Base-by-base conservation (phyloP, 805 yeast genomes). In the Saturnispora besseyi region DNA sequence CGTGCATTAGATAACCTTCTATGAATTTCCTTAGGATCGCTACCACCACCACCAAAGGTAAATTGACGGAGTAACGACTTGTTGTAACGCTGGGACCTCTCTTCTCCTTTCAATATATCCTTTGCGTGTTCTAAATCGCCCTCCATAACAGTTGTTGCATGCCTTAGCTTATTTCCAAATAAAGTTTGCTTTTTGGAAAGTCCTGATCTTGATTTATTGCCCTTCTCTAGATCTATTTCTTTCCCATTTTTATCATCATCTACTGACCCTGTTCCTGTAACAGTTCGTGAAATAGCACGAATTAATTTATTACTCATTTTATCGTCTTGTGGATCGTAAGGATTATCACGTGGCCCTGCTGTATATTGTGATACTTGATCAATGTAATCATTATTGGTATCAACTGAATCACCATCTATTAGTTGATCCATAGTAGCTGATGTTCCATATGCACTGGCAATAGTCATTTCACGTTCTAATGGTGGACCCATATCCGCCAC, bases 401-500 rank as follows among this genome's bases (percentile, higher is more conserved):
- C 55, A n/a, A 8, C 42, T 22, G 42, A 38, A 24, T 41, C 61
- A 9, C 26, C 65, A 10, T 52, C 47, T 4, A 48, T 18, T 12
- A 45, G 4, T 12, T 42, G 46, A 43, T 51, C 54, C 7, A 51
- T 18, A 34, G 47, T 37, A 26, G 41, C 36, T 0, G 58, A 53
- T 12, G 55, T 53, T 42, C 30, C 34, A 56, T 58, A 57, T 9
- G 70, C 55, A 28, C 70, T 68, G 4, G 87, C 87, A 48, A 84
- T 79, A 0, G 82, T 70, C 42, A 66, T 67, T 57, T 84, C 90
- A 48, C 75, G 67, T 28, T 63, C 65, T 40, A 77, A 62, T 3
- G 91, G 84, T 10, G 70, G 72, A 1, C 87, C 89, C 91, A 85
- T 84, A 1, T 87, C 91, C 56, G 72, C 71, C 2, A 85, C 90